phyloP scores from a whole-genome alignment of 108 stramenopile species.

The Skeletonema menzelii region DNA sequence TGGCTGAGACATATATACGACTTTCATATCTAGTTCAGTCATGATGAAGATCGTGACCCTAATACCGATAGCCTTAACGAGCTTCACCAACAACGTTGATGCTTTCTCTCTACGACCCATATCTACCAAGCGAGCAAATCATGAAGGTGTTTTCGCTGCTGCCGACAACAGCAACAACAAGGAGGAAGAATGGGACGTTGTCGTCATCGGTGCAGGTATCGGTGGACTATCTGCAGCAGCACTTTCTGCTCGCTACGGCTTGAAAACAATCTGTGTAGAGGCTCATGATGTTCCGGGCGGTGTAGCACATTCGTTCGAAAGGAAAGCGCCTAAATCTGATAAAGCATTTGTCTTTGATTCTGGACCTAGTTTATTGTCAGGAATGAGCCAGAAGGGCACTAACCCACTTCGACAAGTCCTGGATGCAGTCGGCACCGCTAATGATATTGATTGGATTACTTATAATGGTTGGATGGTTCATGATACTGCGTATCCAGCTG shows the following conservation, averaged over 20 bases:
- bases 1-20: no score
- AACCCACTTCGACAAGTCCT: constrained; percentile 87
- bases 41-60: background rate
- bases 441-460: constrained; percentile 51
- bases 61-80: background rate
- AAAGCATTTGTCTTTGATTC: constrained; percentile 67
- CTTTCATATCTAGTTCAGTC: no score
- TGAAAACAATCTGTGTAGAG: constrained; percentile 79
- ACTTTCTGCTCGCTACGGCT: constrained; percentile 68
- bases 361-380: constrained; percentile 64
- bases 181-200: constrained; percentile 69
- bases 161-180: background rate
- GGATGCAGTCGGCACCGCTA: constrained; percentile 76
- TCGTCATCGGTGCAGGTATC: constrained; percentile 82
- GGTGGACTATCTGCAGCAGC: constrained; percentile 86
- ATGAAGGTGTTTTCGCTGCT: background rate
- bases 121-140: background rate
- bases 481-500: constrained; percentile 45
- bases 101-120: background rate
- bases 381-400: constrained; percentile 54
- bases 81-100: background rate
- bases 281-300: constrained; percentile 86
- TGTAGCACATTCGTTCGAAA: constrained; percentile 78
- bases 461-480: constrained; percentile 77
- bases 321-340: constrained; percentile 31